A percentile compares a stretch with the other conserved stretches of the same genome.
Evolutionary conservation across 148 eudicot species (phyloP).

Genomic region (Rhododendron vialii): DNA sequence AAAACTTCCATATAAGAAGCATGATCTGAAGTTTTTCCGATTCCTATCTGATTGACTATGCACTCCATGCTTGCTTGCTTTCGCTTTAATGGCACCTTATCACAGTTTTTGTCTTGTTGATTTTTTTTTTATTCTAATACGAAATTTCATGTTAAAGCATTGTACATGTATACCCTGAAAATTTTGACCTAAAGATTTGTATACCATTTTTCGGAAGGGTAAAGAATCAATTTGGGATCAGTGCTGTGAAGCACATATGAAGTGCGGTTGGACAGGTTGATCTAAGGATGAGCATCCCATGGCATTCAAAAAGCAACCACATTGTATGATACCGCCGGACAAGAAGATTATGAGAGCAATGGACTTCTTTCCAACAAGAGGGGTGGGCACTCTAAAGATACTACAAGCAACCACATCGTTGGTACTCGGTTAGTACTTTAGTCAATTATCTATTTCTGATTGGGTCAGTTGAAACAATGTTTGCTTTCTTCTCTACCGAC

Average conservation of each 20-base stretch:
- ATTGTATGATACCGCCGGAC: not conserved
- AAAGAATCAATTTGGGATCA: not conserved
- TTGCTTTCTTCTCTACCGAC: not conserved
- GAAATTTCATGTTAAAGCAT: not conserved
- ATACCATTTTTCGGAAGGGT: not conserved
- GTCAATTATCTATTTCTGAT: not conserved
- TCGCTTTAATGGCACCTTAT: not conserved
- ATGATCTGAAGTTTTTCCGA: not conserved
- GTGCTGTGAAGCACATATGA: not conserved
- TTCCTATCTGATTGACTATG: not conserved
- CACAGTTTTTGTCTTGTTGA: not conserved
- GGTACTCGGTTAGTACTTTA: not conserved
- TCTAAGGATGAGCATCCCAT: not conserved
- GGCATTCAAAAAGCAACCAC: not conserved
- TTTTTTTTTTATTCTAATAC: not conserved
- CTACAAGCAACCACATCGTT: not conserved
- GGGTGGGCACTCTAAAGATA: not conserved
- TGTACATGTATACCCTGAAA: not conserved
- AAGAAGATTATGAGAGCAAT: not conserved
- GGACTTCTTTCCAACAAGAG: not conserved
- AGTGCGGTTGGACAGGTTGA: not conserved
- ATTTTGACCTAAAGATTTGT: not conserved
- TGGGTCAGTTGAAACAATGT: not conserved
- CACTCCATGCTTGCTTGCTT: not conserved
- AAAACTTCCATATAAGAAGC: not conserved